These are phyloP conservation scores for Pisolithus albus DNA, from an alignment of 768 basidiomycete species.

Conservation along the genomic window DNA sequence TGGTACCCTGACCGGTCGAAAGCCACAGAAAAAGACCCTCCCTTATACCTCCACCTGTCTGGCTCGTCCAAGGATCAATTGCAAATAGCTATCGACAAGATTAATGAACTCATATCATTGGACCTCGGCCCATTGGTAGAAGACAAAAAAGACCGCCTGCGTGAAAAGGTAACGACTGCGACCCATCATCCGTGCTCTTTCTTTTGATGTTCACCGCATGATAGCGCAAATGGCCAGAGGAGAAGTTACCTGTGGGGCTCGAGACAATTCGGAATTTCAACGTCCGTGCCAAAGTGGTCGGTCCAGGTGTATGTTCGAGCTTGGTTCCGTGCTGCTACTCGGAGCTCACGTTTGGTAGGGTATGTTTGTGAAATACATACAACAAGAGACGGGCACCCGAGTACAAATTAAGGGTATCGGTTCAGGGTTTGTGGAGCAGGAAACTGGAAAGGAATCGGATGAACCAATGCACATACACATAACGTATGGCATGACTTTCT, in stretches of 20 bases:
- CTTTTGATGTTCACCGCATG: constrained; percentile 8
- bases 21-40: constrained; percentile 88
- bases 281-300: constrained; percentile 94
- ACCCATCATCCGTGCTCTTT: not conserved
- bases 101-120: constrained; percentile 65
- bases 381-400: constrained; percentile 90
- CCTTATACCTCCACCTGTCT: constrained; percentile 89
- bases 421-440: constrained; percentile 90
- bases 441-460: constrained; percentile 81
- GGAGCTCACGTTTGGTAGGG: constrained; percentile 38
- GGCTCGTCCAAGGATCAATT: constrained; percentile 62
- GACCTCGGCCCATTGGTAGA: constrained; percentile 80
- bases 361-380: constrained; percentile 97
- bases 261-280: constrained; percentile 96
- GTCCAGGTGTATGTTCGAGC: constrained; percentile 63
- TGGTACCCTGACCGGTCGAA: constrained; percentile 95
- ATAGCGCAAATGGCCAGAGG: constrained; percentile 96
- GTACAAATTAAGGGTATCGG: constrained; percentile 97
- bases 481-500: constrained; percentile 48
- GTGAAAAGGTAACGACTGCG: constrained; percentile 50
- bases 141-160: constrained; percentile 61
- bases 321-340: too few species aligned
- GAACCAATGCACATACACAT: constrained; percentile 91
- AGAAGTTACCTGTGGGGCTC: constrained; percentile 83
- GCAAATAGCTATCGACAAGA: constrained; percentile 59